phyloP scores from a whole-genome alignment of 345 rosid genomes.

The Lagerstroemia speciosa region DNA sequence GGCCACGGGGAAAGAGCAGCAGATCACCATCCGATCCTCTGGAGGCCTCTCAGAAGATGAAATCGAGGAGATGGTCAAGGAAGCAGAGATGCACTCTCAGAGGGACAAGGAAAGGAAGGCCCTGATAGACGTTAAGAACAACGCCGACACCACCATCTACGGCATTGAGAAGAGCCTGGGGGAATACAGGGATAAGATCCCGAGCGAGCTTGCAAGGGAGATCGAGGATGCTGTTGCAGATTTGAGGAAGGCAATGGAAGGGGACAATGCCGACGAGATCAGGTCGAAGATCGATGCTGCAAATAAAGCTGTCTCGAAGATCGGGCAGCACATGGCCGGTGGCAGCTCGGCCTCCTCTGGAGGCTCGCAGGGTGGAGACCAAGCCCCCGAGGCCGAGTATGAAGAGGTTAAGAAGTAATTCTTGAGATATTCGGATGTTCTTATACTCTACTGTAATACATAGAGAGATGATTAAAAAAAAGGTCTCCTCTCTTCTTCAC shows the following conservation, averaged over 20 bases:
- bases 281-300: slow-evolving; percentile 11
- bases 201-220: slow-evolving; percentile 19
- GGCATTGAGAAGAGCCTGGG: slow-evolving; percentile 30
- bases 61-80: slow-evolving; percentile 30
- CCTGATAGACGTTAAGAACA: slow-evolving; percentile 24
- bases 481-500: too few relatives aligned
- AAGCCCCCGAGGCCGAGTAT: slow-evolving; percentile 10
- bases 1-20: slow-evolving; percentile 26
- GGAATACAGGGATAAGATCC: slow-evolving; percentile 29
- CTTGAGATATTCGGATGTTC: background rate
- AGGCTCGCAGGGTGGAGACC: slow-evolving; percentile 9
- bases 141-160: slow-evolving; percentile 27
- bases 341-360: slow-evolving; percentile 3
- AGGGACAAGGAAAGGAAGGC: slow-evolving; percentile 29
- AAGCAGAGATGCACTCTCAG: slow-evolving; percentile 29
- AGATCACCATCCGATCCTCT: slow-evolving; percentile 29
- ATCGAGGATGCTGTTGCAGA: slow-evolving; percentile 30
- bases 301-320: slow-evolving; percentile 13
- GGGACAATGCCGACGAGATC: slow-evolving; percentile 11
- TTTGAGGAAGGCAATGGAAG: slow-evolving; percentile 16
- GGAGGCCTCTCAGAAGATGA: slow-evolving; percentile 27
- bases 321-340: slow-evolving; percentile 20
- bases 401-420: slow-evolving; percentile 16
- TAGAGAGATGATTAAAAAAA: too few relatives aligned
- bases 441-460: background rate